These are phyloP conservation scores for Candida manassasensis DNA, from an alignment of 805 yeast genomes.

Conservation along the genomic window DNA sequence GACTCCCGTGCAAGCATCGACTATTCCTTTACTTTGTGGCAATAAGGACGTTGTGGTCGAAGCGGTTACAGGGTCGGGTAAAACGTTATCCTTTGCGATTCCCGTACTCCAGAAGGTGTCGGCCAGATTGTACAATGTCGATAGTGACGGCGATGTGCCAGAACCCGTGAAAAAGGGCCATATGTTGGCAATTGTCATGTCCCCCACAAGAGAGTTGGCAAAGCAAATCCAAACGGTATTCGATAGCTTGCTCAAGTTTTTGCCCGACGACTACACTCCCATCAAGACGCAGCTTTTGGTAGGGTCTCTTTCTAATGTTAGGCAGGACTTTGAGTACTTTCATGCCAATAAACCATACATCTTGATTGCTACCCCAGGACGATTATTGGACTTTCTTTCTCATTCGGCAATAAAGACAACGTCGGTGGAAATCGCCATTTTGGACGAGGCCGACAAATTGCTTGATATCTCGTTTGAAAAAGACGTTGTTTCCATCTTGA, in stretches of 20 bases:
- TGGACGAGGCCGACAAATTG: slow-evolving; percentile 92
- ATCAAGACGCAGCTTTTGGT: slow-evolving; percentile 60
- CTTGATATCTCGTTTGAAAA: slow-evolving; percentile 71
- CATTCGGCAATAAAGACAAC: slow-evolving; percentile 54
- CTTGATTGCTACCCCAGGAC: slow-evolving; percentile 88
- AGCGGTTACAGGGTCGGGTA: slow-evolving; percentile 98
- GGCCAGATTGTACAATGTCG: slow-evolving; percentile 19
- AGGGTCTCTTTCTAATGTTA: slow-evolving; percentile 56
- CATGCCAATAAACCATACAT: slow-evolving; percentile 59
- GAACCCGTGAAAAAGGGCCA: slow-evolving; percentile 53
- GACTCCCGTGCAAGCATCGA: slow-evolving; percentile 98
- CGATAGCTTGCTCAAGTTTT: slow-evolving; percentile 49
- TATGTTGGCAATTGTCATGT: slow-evolving; percentile 64
- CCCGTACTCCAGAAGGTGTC: slow-evolving; percentile 73
- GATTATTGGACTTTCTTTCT: slow-evolving; percentile 68
- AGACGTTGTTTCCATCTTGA: slow-evolving; percentile 64
- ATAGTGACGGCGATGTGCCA: slow-evolving; percentile 15
- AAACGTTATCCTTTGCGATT: slow-evolving; percentile 83
- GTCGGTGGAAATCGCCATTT: slow-evolving; percentile 65
- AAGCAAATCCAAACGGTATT: slow-evolving; percentile 69
- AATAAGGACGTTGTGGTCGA: slow-evolving; percentile 96
- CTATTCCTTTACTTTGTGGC: slow-evolving; percentile 76
- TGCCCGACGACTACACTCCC: slow-evolving; percentile 42
- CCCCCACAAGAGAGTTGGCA: slow-evolving; percentile 72
- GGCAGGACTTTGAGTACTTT: slow-evolving; percentile 68